These are phyloP conservation scores for Laetiporus sulphureus DNA, from an alignment of 1,284 basidiomycete genomes.

Conservation along the genomic window DNA sequence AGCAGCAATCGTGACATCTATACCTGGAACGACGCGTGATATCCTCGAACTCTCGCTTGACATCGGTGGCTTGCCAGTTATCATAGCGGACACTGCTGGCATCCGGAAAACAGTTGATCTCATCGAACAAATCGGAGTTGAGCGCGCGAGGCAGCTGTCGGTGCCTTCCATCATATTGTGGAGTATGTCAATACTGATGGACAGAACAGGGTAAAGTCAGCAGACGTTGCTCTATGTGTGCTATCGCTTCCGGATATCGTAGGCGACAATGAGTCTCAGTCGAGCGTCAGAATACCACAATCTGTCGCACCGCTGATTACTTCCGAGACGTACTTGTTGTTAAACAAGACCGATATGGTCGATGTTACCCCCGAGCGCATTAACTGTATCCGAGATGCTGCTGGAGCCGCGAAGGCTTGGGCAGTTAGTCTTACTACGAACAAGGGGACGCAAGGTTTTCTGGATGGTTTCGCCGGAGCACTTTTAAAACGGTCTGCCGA, in stretches of 20 bases:
- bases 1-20: conserved; percentile 81
- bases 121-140: conserved; percentile 80
- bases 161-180: conserved; percentile 23
- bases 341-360: conserved; percentile 71
- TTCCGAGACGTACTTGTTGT: conserved; percentile 50
- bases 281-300: background rate
- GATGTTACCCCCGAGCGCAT: conserved; percentile 8
- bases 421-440: conserved; percentile 55
- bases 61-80: conserved; percentile 78
- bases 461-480: conserved; percentile 46
- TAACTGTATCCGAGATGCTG: conserved; percentile 8
- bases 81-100: conserved; percentile 82
- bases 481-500: conserved; percentile 47
- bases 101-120: conserved; percentile 64
- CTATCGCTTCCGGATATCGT: conserved; percentile 56
- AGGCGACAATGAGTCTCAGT: conserved; percentile 8
- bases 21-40: conserved; percentile 86
- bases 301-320: conserved; percentile 36
- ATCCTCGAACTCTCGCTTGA: conserved; percentile 79
- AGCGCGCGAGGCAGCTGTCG: conserved; percentile 61
- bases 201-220: conserved; percentile 44
- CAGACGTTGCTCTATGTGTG: conserved; percentile 75
- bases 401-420: conserved; percentile 36
- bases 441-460: conserved; percentile 49
- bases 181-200: conserved; percentile 5